Percentiles rank a stretch among this genome's conserved stretches.
phyloP scores from a whole-genome alignment of 1,284 basidiomycete genomes.

The Clitocybe nebularis region DNA sequence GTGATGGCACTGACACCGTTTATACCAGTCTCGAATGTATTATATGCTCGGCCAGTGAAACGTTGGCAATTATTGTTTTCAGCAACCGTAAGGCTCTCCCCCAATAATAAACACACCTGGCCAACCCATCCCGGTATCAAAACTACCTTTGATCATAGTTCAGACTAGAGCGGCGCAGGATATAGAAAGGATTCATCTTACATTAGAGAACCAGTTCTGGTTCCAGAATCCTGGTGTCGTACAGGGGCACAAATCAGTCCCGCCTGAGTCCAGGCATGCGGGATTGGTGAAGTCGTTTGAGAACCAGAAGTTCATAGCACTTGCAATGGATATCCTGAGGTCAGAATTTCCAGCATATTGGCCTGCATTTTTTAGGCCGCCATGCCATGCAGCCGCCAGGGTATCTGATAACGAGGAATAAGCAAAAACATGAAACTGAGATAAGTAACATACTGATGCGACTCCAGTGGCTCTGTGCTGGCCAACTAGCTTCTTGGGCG shows the following conservation, averaged over 20 bases:
- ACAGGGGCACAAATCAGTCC: constrained; percentile 46
- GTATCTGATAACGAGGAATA: constrained; percentile 27
- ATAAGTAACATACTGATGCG: constrained; percentile 43
- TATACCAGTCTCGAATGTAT: constrained; percentile 32
- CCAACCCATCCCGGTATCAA: constrained; percentile 52
- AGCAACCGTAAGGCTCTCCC: constrained; percentile 34
- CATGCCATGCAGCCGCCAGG: constrained; percentile 56
- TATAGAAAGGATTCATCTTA: constrained; percentile 18
- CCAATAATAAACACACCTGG: constrained; percentile 52
- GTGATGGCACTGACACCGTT: constrained; percentile 34
- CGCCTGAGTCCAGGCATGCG: constrained; percentile 52
- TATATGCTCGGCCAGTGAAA: no score
- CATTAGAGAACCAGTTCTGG: constrained; percentile 43
- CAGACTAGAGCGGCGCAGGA: constrained; percentile 1
- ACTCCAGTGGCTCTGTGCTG: constrained; percentile 57
- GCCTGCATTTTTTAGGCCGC: constrained; percentile 36
- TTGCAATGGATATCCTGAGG: constrained; percentile 38
- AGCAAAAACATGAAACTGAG: neutral
- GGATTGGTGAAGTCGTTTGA: constrained; percentile 49
- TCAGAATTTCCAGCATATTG: constrained; percentile 34
- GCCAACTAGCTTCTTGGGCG: constrained; percentile 64
- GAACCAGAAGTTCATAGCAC: constrained; percentile 66
- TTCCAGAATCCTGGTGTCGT: constrained; percentile 42
- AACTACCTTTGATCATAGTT: no score
- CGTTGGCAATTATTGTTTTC: constrained; percentile 42